Evolutionary conservation across 2,329 filamentous ascomycete genomes (phyloP), one percentile per base, ranked within the genome.

Genomic region (Mycosphaerelloides madeirae): DNA sequence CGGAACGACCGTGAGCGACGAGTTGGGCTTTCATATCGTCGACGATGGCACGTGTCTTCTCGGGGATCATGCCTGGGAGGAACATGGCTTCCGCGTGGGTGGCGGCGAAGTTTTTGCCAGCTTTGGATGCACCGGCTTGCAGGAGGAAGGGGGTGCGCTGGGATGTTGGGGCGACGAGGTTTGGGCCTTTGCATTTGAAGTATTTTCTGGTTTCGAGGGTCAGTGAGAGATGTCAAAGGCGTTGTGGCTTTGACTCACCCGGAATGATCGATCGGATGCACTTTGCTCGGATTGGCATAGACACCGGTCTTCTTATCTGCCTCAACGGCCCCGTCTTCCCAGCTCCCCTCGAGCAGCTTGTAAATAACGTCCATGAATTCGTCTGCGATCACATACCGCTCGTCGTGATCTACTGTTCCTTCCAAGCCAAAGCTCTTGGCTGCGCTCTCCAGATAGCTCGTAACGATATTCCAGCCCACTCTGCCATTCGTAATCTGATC

Each of bases 121-220:
- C 68, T 20, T 67, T 65, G 3, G 67, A 71, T 0, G 70, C 68
- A 1, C 72, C 72, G 3, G 72, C 72, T 50, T 74, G 71, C 55
- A 79, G 76, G 1, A 80, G 63, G 45, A 79, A 75, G 0, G 77
- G 77, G 0, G 77, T 80, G 1, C 77, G 64, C 52, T 80, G 77
- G 3, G 76, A 75, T 0, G 76, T 78, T 0, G 77, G 77, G 38
- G 78, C 72, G 28, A 77, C 71, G 19, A 74, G 72, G 43, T 73
- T 71, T 1, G 66, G 64, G 13, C 69, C 65, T 44, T 65, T 65
- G 3, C 75, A 64, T 32, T 62, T 63, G 55, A 74, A 75, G 42
- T 72, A 70, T 37, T 61, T 61, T 15, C 22, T 25, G 22, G 9
- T 25, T 9, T 25, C 22, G 22, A 5, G 5, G 22, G 22, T 25